Evolutionary conservation across 2,329 filamentous ascomycete genomes (phyloP), one percentile per base, ranked within the genome.

Genomic region (Chrysosphaeria jannelii): DNA sequence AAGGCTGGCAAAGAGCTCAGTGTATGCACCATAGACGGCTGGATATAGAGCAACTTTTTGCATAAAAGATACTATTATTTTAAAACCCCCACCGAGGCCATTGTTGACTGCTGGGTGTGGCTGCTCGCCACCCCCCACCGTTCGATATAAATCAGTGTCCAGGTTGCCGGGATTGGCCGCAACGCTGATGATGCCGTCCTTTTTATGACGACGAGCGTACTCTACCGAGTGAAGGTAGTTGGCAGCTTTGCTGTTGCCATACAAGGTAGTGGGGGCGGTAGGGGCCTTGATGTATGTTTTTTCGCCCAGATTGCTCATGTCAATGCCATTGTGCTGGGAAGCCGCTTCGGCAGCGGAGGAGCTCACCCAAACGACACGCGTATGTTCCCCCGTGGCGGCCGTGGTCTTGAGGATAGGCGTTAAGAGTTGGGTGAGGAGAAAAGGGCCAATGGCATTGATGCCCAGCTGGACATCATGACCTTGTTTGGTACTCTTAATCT

Each of bases 381-480:
- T 25, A 7, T 23, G 19, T 5, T 6, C 8, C 23, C 27, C 20
- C 5, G 13, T 10, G 14, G 20, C 20, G 8, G 33, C 35, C 6
- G 35, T 32, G 5, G 25, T 18, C 14, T 25, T 20, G 5, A 39
- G 28, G 2, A 25, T 12, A 1, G 35, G 36, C 8, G 34, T 36
- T 14, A 37, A 28, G 7, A 37, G 32, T 24, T 34, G 28, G 1
- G 34, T 35, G 20, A 38, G 26, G 10, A 37, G 13, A 10, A 31
- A 30, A 2, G 27, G 26, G 6, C 26, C 32, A 6, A 34, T 18
- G 25, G 21, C 24, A 29, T 34, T 34, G 23, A 27, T 28, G 26
- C 31, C 31, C 8, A 34, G 27, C 27, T 33, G 25, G 15, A 34
- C 15, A 18, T 60, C 55, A 30, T 45, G 46, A 13, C 50, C 51